Conservation (phyloP, 371 early-diverging fungal species). For the Mucor saturninus region DNA sequence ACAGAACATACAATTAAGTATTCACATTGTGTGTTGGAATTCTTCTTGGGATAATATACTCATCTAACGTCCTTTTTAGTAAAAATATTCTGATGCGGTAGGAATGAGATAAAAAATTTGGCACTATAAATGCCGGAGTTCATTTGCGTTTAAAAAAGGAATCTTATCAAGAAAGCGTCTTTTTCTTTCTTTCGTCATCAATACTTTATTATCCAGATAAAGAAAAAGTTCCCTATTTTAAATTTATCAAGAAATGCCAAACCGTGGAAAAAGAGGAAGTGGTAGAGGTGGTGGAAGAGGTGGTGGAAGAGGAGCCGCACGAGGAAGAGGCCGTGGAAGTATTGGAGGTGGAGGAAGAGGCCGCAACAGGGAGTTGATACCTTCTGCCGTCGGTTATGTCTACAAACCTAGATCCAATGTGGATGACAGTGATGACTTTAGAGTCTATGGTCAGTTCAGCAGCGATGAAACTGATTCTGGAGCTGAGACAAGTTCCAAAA, state of each 20-base stretch:
- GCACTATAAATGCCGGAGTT: too few species aligned
- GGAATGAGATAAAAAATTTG: too few species aligned
- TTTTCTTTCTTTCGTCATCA: too few species aligned
- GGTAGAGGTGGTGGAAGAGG: slow-evolving; percentile 29
- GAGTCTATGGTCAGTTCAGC: slow-evolving; percentile 32
- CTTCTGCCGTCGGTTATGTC: slow-evolving; percentile 26
- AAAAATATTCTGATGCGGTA: too few species aligned
- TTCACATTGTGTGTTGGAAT: too few species aligned
- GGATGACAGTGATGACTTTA: slow-evolving; percentile 29
- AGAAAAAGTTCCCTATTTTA: not conserved
- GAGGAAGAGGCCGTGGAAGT: slow-evolving; percentile 21
- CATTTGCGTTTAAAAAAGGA: too few species aligned
- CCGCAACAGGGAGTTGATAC: slow-evolving; percentile 23
- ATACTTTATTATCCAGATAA: not conserved
- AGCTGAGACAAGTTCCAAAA: not conserved
- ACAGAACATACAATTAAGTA: too few species aligned
- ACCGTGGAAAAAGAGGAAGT: slow-evolving; percentile 18
- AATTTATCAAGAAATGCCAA: slow-evolving; percentile 13
- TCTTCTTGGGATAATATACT: too few species aligned
- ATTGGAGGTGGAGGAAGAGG: slow-evolving; percentile 43
- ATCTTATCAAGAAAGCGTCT: too few species aligned
- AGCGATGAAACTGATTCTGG: slow-evolving; percentile 28
- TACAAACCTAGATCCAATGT: slow-evolving; percentile 25
- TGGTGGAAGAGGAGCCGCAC: slow-evolving; percentile 39
- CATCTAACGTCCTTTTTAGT: too few species aligned